A percentile compares a stretch with the other conserved stretches of the same genome.
Evolutionary conservation across 805 yeast species (phyloP).

Genomic region (Hanseniaspora vineae): DNA sequence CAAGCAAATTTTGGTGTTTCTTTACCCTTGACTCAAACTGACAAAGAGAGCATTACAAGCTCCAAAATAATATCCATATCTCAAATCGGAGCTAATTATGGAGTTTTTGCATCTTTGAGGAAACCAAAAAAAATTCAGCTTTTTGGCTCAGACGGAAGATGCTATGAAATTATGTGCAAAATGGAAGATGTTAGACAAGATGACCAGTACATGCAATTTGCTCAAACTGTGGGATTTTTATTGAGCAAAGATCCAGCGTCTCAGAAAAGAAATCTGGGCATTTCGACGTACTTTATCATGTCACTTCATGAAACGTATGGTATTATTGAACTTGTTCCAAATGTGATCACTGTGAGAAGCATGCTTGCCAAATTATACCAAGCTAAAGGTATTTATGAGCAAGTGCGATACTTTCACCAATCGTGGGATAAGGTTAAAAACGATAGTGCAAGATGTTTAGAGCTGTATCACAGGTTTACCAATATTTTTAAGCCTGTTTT

Average conservation of each 20-base stretch:
- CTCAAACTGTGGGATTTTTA: constrained; percentile 71
- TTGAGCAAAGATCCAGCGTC: constrained; percentile 58
- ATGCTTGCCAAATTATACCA: constrained; percentile 36
- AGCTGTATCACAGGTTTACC: constrained; percentile 17
- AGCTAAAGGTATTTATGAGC: constrained; percentile 25
- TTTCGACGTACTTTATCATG: constrained; percentile 76
- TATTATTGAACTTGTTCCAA: constrained; percentile 78
- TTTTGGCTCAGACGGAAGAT: constrained; percentile 65
- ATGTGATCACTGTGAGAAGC: constrained; percentile 58
- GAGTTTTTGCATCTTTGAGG: constrained; percentile 70
- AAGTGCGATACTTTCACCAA: constrained; percentile 14
- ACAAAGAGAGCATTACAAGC: not conserved
- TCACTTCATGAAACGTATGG: constrained; percentile 83
- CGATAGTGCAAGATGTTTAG: constrained; percentile 7
- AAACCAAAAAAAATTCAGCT: constrained; percentile 69
- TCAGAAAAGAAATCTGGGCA: constrained; percentile 52
- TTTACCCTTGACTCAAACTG: constrained; percentile 31
- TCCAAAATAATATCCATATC: constrained; percentile 36
- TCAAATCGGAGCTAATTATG: constrained; percentile 53
- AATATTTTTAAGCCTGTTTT: constrained; percentile 51
- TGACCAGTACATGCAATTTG: constrained; percentile 81
- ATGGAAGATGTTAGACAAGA: constrained; percentile 91
- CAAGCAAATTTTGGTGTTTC: constrained; percentile 54
- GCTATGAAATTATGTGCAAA: constrained; percentile 69
- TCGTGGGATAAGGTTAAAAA: constrained; percentile 15